These are phyloP conservation scores for Cercospora sojina DNA, from an alignment of 2,329 filamentous ascomycete genomes.

Conservation along the genomic window DNA sequence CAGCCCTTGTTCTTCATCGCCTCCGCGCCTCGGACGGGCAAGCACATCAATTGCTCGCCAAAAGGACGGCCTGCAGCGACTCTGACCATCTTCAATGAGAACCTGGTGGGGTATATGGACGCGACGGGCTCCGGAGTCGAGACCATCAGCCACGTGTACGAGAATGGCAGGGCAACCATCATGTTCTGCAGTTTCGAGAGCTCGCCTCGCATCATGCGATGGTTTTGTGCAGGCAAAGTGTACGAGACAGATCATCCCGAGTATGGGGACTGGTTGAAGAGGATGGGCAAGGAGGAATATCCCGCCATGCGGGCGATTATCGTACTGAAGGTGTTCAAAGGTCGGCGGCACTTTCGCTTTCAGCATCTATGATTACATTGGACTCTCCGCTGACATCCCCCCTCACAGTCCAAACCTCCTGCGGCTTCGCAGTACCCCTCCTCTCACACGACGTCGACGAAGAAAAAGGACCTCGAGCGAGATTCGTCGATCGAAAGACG, in stretches of 20 bases:
- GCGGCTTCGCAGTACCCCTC: conserved; percentile 63
- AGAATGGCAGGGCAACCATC: conserved; percentile 72
- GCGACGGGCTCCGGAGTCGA: conserved; percentile 73
- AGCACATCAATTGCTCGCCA: conserved; percentile 73
- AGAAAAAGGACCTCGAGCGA: conserved; percentile 35
- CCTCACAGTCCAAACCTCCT: conserved; percentile 59
- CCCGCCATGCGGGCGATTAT: conserved; percentile 61
- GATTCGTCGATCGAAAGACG: conserved; percentile 55
- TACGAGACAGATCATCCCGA: conserved; percentile 59
- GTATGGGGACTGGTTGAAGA: conserved; percentile 47
- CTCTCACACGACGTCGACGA: conserved; percentile 42
- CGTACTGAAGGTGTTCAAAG: conserved; percentile 61
- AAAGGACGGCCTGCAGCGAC: conserved; percentile 67
- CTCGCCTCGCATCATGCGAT: conserved; percentile 61
- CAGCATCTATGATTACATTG: neutral
- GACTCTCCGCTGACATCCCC: neutral
- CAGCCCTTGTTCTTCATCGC: conserved; percentile 76
- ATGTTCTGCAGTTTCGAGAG: conserved; percentile 69
- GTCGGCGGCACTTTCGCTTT: conserved; percentile 2
- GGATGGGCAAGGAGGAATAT: conserved; percentile 37
- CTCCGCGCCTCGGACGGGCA: conserved; percentile 65
- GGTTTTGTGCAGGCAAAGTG: conserved; percentile 61
- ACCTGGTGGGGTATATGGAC: conserved; percentile 68
- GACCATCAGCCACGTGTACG: conserved; percentile 72
- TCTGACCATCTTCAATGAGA: conserved; percentile 60